These are phyloP conservation scores for Colletotrichum aenigma DNA, from an alignment of 2,329 filamentous ascomycete species.

Conservation along the genomic window DNA sequence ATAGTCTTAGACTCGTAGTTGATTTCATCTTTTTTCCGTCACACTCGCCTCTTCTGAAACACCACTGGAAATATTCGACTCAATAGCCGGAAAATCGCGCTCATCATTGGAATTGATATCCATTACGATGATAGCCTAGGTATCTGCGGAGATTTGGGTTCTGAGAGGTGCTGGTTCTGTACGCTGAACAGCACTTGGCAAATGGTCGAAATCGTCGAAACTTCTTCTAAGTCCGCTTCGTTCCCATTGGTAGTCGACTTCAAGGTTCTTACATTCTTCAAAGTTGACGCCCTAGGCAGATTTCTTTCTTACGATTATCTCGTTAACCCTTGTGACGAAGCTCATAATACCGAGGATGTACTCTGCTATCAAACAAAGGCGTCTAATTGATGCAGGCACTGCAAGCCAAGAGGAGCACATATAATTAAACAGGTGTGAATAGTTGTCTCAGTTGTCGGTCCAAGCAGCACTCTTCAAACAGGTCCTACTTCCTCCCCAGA, in stretches of 20 bases:
- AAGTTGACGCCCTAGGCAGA: not conserved
- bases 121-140: fast-evolving
- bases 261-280: fast-evolving
- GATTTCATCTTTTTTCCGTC: not conserved
- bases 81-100: not conserved
- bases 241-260: fast-evolving
- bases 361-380: fast-evolving
- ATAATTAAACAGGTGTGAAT: fast-evolving
- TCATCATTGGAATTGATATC: fast-evolving
- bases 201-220: not conserved
- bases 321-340: fast-evolving
- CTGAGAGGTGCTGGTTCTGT: not conserved
- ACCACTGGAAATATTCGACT: too few relatives aligned
- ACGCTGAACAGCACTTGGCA: not conserved
- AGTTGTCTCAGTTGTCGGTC: fast-evolving
- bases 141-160: fast-evolving
- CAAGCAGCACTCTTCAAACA: not conserved
- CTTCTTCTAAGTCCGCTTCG: not conserved
- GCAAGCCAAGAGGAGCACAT: not conserved
- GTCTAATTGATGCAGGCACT: not conserved
- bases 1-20: fast-evolving
- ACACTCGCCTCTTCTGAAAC: not conserved
- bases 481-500: fast-evolving
- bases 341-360: not conserved
- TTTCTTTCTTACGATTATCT: fast-evolving